phyloP scores from a whole-genome alignment of 441 rosid genomes.

The Syzygium syzygioides region DNA sequence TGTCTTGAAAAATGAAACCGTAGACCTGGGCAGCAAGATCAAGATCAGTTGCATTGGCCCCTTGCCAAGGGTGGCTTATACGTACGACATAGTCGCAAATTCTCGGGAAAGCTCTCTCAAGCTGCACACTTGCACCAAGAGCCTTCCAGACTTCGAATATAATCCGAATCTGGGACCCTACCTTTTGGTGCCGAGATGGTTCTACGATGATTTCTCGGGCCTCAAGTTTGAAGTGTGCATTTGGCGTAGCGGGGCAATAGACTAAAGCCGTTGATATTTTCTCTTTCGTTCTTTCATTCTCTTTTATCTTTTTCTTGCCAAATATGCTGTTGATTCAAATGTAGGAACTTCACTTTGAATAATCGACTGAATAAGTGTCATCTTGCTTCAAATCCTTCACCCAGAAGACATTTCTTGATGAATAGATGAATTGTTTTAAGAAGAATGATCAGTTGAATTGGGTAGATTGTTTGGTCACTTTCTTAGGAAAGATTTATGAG shows the following conservation, averaged over 20 bases:
- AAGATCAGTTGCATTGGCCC: constrained; percentile 30
- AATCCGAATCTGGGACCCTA: background rate
- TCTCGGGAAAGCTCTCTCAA: background rate
- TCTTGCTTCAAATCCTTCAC: background rate
- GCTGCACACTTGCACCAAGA: background rate
- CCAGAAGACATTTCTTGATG: background rate
- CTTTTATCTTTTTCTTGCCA: background rate
- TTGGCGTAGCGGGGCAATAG: background rate
- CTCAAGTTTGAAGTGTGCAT: background rate
- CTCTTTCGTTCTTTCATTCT: background rate
- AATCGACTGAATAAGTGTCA: background rate
- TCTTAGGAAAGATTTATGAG: background rate
- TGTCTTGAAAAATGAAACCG: constrained; percentile 16
- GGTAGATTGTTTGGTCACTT: background rate
- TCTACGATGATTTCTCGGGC: background rate
- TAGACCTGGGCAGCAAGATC: constrained; percentile 19
- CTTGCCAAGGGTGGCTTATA: background rate
- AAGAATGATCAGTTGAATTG: background rate
- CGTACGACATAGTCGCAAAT: background rate
- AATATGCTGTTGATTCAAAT: background rate
- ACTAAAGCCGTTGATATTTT: background rate
- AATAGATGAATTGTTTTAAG: background rate
- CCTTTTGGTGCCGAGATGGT: background rate
- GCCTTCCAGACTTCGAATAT: background rate
- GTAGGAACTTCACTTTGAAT: background rate